Evolutionary conservation across 164 flowering plant species (phyloP), one percentile per base, ranked within the genome.

Genomic region (Sedum album): DNA sequence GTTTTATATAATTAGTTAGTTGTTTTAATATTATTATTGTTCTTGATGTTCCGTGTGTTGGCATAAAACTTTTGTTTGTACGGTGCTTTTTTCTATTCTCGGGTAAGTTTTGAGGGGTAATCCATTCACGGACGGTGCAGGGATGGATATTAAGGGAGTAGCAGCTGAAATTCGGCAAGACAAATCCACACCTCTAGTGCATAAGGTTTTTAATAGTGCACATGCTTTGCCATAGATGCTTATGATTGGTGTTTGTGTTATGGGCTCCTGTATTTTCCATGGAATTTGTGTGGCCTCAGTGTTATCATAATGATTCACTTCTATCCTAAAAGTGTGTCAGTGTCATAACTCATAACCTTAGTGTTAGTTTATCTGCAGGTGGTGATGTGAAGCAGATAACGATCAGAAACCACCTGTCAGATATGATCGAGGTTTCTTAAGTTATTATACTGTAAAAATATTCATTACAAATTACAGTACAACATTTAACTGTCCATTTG

Each of bases 101-200:
- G 67, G 74, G 67, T 64, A 57, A 76, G 74, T 68, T 65, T 81
- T 76, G 76, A 77, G 79, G 76, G 77, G 79, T 81, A 44, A 35
- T 7, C 72, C 73, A 41, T 77, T 78, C 66, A 72, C 80, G 73
- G 71, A 28, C 67, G 70, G 78, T 85, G 96, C 93, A 93, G 94
- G 94, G 72, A 87, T 93, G 98, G 96, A 93, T 82, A 89, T 87
- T 74, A 89, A 93, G 80, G 92, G 90, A 71, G 92, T 93, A 76
- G 93, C 77, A 81, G 90, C 96, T 44, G 93, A 88, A 76, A 85
- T 88, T 78, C 84, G 70, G 73, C 88, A 86, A 84, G 90, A 86
- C 83, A 90, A 82, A 81, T 79, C 72, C 71, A 87, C 92, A 42
- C 81, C 96, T 80, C 88, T 89, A 76, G 91, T 90, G 69, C 89